Evolutionary conservation across 1,139 yeast species (phyloP).

Genomic region (Torulaspora pretoriensis): DNA sequence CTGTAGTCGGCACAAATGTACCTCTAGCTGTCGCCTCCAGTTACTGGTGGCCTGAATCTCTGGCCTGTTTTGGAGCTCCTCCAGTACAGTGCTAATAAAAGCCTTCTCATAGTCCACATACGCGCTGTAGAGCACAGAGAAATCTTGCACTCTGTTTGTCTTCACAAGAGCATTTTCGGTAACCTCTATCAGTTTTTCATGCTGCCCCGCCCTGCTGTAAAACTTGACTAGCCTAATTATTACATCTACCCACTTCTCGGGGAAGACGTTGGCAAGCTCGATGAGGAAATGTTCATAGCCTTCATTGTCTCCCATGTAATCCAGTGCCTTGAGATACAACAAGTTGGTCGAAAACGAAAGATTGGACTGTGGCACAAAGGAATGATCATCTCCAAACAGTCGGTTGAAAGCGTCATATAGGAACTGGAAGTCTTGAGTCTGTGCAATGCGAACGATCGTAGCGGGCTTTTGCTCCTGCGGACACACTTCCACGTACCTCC

Average conservation of each 20-base stretch:
- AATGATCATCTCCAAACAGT: slow-evolving; percentile 35
- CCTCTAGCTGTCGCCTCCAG: slow-evolving; percentile 36
- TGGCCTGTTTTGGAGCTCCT: slow-evolving; percentile 30
- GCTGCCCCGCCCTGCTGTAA: slow-evolving; percentile 40
- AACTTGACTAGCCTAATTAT: slow-evolving; percentile 50
- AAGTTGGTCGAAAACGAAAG: slow-evolving; percentile 43
- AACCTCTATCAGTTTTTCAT: slow-evolving; percentile 45
- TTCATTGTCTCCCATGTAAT: slow-evolving; percentile 23
- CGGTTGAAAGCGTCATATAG: slow-evolving; percentile 29
- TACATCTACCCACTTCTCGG: slow-evolving; percentile 57
- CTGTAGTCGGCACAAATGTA: slow-evolving; percentile 52
- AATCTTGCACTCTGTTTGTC: slow-evolving; percentile 56
- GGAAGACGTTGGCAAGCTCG: slow-evolving; percentile 45
- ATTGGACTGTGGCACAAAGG: slow-evolving; percentile 38
- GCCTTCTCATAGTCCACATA: slow-evolving; percentile 61
- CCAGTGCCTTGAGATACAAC: slow-evolving; percentile 47
- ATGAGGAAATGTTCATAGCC: slow-evolving; percentile 39
- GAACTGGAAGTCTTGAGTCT: slow-evolving; percentile 27
- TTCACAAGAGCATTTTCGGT: slow-evolving; percentile 32
- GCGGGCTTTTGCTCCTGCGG: slow-evolving; percentile 12
- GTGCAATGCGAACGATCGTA: slow-evolving; percentile 33
- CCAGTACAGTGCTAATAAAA: slow-evolving; percentile 41
- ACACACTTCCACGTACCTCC: slow-evolving; percentile 18
- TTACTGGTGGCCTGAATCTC: slow-evolving; percentile 7
- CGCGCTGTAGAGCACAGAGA: slow-evolving; percentile 59